Percentiles rank a stretch among this genome's conserved stretches.
phyloP scores from a whole-genome alignment of 768 basidiomycete species.

The Chiua virens region DNA sequence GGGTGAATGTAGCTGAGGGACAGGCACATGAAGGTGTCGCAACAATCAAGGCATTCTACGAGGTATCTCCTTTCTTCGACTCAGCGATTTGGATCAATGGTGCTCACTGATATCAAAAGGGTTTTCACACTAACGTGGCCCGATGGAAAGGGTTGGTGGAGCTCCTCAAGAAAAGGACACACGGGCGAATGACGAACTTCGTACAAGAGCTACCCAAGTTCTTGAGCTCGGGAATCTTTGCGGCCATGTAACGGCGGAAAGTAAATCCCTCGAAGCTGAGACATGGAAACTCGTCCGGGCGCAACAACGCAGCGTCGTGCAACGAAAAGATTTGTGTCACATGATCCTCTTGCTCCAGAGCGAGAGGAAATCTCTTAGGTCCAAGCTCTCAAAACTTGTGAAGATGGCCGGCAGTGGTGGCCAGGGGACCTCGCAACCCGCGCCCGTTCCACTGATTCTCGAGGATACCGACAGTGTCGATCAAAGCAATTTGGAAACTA shows the following conservation, averaged over 20 bases:
- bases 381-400: no score
- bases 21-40: conserved; percentile 57
- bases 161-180: conserved; percentile 58
- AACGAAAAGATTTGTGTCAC: no score
- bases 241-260: conserved; percentile 32
- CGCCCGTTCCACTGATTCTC: neutral
- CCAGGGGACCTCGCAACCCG: no score
- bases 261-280: no score
- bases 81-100: no score
- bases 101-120: conserved; percentile 19
- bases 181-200: conserved; percentile 60
- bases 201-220: conserved; percentile 55
- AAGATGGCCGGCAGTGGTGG: no score
- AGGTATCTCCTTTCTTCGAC: conserved; percentile 20
- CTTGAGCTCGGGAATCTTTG: conserved; percentile 48
- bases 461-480: conserved; percentile 16
- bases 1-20: conserved; percentile 47
- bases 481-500: conserved; percentile 17
- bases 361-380: no score
- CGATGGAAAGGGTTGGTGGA: conserved; percentile 47
- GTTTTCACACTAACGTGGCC: conserved; percentile 46
- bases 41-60: conserved; percentile 49
- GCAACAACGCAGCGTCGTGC: no score
- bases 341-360: no score
- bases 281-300: no score